Evolutionary conservation across 2,329 filamentous ascomycete species (phyloP), one percentile per base, ranked within the genome.

Genomic region (Pseudogymnoascus sp.): DNA sequence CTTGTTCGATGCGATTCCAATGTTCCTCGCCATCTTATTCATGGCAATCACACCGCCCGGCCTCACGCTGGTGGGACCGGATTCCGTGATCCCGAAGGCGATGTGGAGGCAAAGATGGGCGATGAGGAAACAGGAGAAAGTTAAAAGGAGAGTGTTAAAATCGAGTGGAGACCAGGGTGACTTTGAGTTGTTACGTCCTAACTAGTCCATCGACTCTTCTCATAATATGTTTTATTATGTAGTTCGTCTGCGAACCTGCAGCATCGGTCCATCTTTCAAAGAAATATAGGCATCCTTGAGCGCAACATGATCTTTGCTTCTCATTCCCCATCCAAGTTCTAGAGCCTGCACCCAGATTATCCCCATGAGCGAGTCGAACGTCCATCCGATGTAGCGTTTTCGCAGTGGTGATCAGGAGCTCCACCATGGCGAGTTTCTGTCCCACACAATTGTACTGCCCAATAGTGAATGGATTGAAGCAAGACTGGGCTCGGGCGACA

Each of bases 1-100:
- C 58, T 69, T 71, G 2, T 78, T 76, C 63, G 83, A 86, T 66
- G 81, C 80, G 1, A 70, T 81, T 1, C 83, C 84, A 0, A 85
- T 86, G 79, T 58, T 68, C 5, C 61, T 67, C 6, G 68, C 69
- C 5, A 60, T 67, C 12, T 45, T 63, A 33, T 1, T 22, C 16
- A 55, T 33, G 25, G 49, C 28, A 55, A 33, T 55, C 49, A 55
- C 49, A 5, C 49, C 49, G 1, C 49, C 49, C 11, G 28, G 49
- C 28, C 49, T 55, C 49, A 55, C 49, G n/a, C 28, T 55, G 3
- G 25, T 55, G 9, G 49, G 49, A 2, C 49, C 49, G 3, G 49
- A 55, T 33, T 55, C 49, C 7, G 49, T 55, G 9, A 55, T 55
- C 49, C 49, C 49, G 25, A 55, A 55, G 49, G 25, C 49, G 16